Base-by-base conservation (phyloP, 192 early-diverging fungal genomes). In the Rhizophagus prolifer region DNA sequence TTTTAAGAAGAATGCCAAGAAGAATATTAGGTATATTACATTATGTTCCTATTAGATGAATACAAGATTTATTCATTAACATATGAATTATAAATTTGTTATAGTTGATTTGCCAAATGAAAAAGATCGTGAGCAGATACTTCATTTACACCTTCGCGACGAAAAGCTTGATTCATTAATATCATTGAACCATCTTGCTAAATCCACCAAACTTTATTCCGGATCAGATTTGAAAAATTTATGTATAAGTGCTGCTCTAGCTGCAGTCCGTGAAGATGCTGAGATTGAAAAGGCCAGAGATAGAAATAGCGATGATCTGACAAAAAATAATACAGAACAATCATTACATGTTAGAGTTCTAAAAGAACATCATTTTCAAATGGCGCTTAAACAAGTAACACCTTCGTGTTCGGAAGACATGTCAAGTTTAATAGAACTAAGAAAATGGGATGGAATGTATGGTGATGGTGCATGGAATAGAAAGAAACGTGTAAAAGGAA, bases 141-240 rank as follows among this genome's bases (percentile, higher is more conserved):
- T 99, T 19, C 70, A 79, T 34, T 86, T 94, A 3, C 92, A 95
- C 71, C 82, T 99, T 70, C 81, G 84, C 23, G 95, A 91, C 78
- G 97, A 99, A 79, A 71, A 85, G 9, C 81, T 97, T 54, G 87
- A 89, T 31, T 54, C 74, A 0, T 79, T 83, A 16, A 79, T 96
- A 1, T 85, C 88, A 68, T 58, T 97, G 44, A 74, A 72, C 47
- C 86, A 88, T 3, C 78, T 98, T 21, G 94, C 93, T 25, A 85
- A 86, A 77, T 85, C 83, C 30, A 94, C 95, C 1, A 81, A 87
- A n/a, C 86, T 89, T 58, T 99, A 92, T 79, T 97, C 95, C 26
- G 97, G 97, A 13, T 95, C 93, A 31, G 97, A 99, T 81, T 81
- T 99, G 70, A 97, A 97, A 83, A 99, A 98, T 79, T 75, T 99